Base-by-base conservation (phyloP, 495 filamentous ascomycete genomes). In the Penicillium egyptiacum region DNA sequence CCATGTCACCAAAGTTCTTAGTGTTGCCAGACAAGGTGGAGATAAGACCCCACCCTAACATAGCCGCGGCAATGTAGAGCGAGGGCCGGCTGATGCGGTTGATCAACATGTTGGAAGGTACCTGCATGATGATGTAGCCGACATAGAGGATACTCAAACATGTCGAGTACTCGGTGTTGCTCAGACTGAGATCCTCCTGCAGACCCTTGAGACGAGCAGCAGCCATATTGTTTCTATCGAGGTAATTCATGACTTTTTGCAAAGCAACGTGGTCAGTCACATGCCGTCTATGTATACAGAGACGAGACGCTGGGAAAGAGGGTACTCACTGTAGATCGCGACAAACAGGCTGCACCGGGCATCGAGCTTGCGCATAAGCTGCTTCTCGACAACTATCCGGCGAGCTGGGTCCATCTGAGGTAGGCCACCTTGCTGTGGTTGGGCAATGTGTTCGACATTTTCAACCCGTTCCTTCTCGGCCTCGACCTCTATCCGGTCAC, bases 91-190 rank as follows among this genome's bases (percentile, higher is more conserved):
- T 63, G 31, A 79, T 71, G 44, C 70, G 69, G 57, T 74, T 75
- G 59, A 79, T 62, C 55, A 79, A 69, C 55, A 79, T 65, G 61
- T 72, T 76, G 28, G 70, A 74, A 0, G 69, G 72, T 4, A 74
- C 60, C 47, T 65, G 61, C 69, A 70, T 70, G 49, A 65, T 45
- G 22, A 67, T 71, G 55, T 71, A 71, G 14, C 87, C 86, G 6
- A 89, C 87, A 58, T 88, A 90, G 23, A 88, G 71, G 56, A 88
- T 88, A 66, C 80, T 84, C 53, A 88, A 72, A 40, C 79, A 73
- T 0, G 85, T 87, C 66, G 81, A 62, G 58, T 83, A 84, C 55
- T 83, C 72, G 8, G 71, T 75, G 50, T 77, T 72, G 1, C 68
- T 67, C 23, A 83, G 59, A 4, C 64, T 47, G 4, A 83, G 61